Conservation (phyloP, 441 rosid genomes). For the Arabidopsis hybrid region DNA sequence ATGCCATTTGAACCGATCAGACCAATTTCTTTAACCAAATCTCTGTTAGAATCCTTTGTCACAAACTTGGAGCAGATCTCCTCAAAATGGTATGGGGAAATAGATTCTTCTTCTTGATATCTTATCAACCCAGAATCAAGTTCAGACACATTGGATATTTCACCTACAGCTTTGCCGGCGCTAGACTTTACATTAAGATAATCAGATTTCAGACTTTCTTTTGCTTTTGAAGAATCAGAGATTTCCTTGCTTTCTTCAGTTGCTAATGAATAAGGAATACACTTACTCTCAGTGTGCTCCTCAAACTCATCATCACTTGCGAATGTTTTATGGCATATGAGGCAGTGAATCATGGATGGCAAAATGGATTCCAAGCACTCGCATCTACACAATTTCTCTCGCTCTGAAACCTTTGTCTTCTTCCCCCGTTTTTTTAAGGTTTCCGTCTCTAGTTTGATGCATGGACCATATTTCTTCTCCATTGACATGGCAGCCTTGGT, state of each 20-base stretch:
- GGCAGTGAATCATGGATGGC: constrained; percentile 87
- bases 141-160: constrained; percentile 52
- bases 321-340: constrained; percentile 82
- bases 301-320: constrained; percentile 60
- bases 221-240: constrained; percentile 52
- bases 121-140: constrained; percentile 64
- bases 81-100: constrained; percentile 70
- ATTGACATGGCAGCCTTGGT: constrained; percentile 78
- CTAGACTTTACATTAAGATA: constrained; percentile 44
- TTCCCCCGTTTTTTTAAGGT: constrained; percentile 58
- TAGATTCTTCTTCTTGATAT: constrained; percentile 59
- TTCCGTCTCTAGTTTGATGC: constrained; percentile 53
- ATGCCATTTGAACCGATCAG: constrained; percentile 85
- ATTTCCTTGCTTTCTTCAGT: constrained; percentile 57
- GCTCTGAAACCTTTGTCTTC: constrained; percentile 54
- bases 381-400: constrained; percentile 74
- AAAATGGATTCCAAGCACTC: constrained; percentile 87
- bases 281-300: constrained; percentile 68
- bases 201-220: constrained; percentile 52
- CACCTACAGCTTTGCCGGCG: constrained; percentile 46
- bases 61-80: constrained; percentile 83
- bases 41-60: constrained; percentile 84
- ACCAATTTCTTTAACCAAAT: constrained; percentile 86
- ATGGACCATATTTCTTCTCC: constrained; percentile 81
- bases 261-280: constrained; percentile 54